Evolutionary conservation across 352 stramenopile genomes (phyloP).

Genomic region (Pythium vanterpoolii): DNA sequence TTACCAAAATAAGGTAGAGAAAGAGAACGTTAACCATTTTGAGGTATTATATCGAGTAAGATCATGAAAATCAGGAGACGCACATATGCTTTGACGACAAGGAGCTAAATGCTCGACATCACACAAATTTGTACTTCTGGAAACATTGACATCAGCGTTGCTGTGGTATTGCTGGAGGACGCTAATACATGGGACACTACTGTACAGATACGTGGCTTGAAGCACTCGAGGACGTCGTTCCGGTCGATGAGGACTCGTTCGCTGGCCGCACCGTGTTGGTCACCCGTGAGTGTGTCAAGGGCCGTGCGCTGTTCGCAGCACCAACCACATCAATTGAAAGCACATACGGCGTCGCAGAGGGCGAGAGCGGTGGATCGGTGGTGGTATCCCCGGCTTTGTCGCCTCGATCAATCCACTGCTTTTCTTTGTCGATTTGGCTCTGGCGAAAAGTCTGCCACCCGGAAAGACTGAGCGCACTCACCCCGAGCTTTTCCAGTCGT

Average conservation of each 20-base stretch:
- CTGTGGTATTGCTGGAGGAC: background rate
- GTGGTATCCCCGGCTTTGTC: background rate
- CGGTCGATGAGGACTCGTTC: background rate
- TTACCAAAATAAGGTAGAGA: background rate
- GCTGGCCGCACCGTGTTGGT: background rate
- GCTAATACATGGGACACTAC: background rate
- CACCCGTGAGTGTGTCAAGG: background rate
- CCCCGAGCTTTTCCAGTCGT: conserved; percentile 1
- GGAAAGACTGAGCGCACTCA: conserved; percentile 14
- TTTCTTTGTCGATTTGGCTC: conserved; percentile 24
- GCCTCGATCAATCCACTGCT: background rate
- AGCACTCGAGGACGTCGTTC: background rate
- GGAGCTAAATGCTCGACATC: background rate
- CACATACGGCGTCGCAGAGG: conserved; percentile 6
- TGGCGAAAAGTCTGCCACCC: conserved; percentile 18
- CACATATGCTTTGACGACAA: background rate
- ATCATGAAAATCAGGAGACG: too few relatives aligned
- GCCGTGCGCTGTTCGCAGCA: background rate
- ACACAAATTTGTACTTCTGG: background rate
- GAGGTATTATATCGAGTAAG: background rate
- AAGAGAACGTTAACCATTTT: background rate
- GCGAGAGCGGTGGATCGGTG: background rate
- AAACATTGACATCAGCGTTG: background rate
- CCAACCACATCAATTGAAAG: conserved; percentile 4
- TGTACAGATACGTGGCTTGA: conserved; percentile 1